Evolutionary conservation across 257 asterid genomes (phyloP), one percentile per base, ranked within the genome.

Genomic region (Solanum dulcamara): DNA sequence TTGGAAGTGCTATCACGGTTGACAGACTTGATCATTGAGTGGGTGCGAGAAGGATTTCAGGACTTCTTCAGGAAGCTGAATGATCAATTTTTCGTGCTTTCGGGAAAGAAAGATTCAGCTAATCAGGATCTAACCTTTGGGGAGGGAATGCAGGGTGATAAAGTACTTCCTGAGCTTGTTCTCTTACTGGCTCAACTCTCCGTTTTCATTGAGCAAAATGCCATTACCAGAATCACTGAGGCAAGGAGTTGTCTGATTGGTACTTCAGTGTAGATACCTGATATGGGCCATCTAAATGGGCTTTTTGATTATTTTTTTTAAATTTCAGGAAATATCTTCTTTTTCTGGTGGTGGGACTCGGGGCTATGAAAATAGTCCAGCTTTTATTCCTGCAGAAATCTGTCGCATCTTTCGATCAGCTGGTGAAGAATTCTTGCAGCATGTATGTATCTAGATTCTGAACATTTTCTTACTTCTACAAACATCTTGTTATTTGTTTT

Each of bases 11-110:
- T 94, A 51, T 81, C 92, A 84, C 92, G 89, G 89, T 88, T 96
- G 94, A 92, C 94, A 91, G 97, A 92, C 85, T 84, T 85, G 68
- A 92, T 90, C 83, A 85, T 90, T 74, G 93, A 89, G 81, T 93
- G 98, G 97, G 94, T 96, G 84, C 97, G 88, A 88, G 96, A 95
- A 92, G 99, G 99, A 77, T 96, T 95, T 90, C 99, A 92, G 90
- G 92, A 92, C 88, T 95, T 96, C 91, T 95, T 96, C 91, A 84
- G 85, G 87, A 92, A 91, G 86, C 98, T 96, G 83, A 86, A 90
- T 84, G 88, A 85, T 60, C 90, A 91, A 81, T 96, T 96, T 90
- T 88, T 90, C 90, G 60, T 92, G 86, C 95, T 95, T 70, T 94
- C 93, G 1, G 97, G 99, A 83, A 94, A 93, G 93, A 92, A 89